Conservation (phyloP, 208 protist genomes). For the Leishmania martiniquensis region DNA sequence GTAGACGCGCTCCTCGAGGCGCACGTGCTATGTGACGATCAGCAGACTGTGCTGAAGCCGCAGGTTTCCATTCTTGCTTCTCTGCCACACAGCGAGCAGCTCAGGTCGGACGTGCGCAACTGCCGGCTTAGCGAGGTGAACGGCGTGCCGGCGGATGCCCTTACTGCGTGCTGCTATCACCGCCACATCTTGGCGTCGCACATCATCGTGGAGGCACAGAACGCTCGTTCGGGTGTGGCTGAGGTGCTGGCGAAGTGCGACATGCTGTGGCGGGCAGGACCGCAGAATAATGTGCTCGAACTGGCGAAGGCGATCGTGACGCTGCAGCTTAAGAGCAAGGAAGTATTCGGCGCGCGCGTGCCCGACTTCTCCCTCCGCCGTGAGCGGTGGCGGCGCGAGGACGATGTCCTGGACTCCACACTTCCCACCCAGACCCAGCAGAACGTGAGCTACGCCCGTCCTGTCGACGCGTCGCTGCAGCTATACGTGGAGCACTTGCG, state of each 20-base stretch:
- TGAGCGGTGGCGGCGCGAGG: slow-evolving; percentile 54
- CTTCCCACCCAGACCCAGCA: slow-evolving; percentile 49
- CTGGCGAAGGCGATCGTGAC: slow-evolving; percentile 67
- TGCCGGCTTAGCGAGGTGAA: slow-evolving; percentile 48
- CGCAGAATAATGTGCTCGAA: slow-evolving; percentile 47
- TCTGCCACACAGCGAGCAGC: slow-evolving; percentile 25
- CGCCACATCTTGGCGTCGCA: slow-evolving; percentile 73
- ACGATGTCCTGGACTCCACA: slow-evolving; percentile 73
- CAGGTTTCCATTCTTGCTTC: slow-evolving; percentile 32
- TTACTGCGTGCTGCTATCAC: slow-evolving; percentile 80
- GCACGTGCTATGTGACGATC: slow-evolving; percentile 38
- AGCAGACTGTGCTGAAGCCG: slow-evolving; percentile 35
- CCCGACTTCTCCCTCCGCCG: slow-evolving; percentile 78
- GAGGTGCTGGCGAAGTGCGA: slow-evolving; percentile 71
- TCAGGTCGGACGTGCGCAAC: slow-evolving; percentile 24
- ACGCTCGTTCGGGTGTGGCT: slow-evolving; percentile 61
- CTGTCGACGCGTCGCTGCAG: slow-evolving; percentile 61
- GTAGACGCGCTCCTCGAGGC: slow-evolving; percentile 43
- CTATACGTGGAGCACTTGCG: slow-evolving; percentile 70
- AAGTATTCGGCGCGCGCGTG: slow-evolving; percentile 82
- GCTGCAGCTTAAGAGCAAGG: slow-evolving; percentile 80
- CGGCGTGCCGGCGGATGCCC: slow-evolving; percentile 65
- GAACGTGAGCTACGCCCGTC: slow-evolving; percentile 30
- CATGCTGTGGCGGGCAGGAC: slow-evolving; percentile 44
- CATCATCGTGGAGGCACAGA: slow-evolving; percentile 83